Evolutionary conservation across 2,329 filamentous ascomycete genomes (phyloP), one percentile per base, ranked within the genome.

Genomic region (Knufia petricola): DNA sequence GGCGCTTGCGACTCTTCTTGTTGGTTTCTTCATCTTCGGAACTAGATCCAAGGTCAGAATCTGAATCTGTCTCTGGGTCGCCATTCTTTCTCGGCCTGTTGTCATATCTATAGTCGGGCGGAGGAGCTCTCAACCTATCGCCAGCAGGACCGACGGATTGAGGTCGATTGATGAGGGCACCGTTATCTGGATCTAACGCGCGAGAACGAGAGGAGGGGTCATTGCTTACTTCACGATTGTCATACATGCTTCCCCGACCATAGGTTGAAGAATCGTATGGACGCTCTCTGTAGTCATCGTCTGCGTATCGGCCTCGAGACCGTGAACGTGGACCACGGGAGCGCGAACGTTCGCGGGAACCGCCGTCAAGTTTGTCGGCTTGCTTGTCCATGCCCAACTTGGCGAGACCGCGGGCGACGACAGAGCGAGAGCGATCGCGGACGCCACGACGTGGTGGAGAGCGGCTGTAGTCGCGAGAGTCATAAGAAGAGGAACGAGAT

Each of bases 1-100:
- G 77, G 66, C 82, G 82, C 64, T 78, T 76, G 69, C 73, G 73
- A 69, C 82, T 73, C 61, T 82, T 81, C 65, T 80, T 83, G 47
- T 73, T 70, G 59, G 71, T 68, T 56, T 75, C 71, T 61, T 81
- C 78, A 67, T 84, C 79, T 60, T 81, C 79, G 59, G 73, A 74
- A 62, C 76, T 78, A 54, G 72, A 75, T 49, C 75, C 75, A 52
- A 76, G 67, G 66, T 70, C 67, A 67, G 69, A 71, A 61, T 72
- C 69, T 59, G 63, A 68, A 52, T 68, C 65, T 48, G 63, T 58
- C 55, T 58, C 55, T 51, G 59, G 59, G 54, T 59, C 59, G 48
- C 53, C 56, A 40, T 48, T 55, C 45, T 57, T 52, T 49, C 52
- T 55, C 26, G 58, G 56, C 48, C 50, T 53, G 46, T 50, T 54